A percentile compares a stretch with the other conserved stretches of the same genome.
Conservation (phyloP, 192 early-diverging fungal genomes). For the Diversispora eburnea region DNA sequence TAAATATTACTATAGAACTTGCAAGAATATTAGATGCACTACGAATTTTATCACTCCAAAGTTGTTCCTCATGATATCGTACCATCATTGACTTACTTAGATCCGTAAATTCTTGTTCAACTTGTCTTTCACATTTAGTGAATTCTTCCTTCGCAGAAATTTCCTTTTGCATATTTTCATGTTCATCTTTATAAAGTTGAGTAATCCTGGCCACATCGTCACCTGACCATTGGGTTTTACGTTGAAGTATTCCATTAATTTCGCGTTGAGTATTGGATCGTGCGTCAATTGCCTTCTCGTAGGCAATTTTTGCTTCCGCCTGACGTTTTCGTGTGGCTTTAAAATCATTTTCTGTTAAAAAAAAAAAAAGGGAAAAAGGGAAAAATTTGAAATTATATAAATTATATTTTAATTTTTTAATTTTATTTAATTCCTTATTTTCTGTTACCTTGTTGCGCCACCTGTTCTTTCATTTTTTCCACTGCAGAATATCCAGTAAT, state of each 20-base stretch:
- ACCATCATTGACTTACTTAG: conserved; percentile 67
- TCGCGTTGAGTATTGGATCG: conserved; percentile 66
- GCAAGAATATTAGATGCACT: conserved; percentile 71
- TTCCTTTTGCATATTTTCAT: conserved; percentile 57
- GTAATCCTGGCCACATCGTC: conserved; percentile 76
- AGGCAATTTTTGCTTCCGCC: conserved; percentile 46
- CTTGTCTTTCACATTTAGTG: conserved; percentile 53
- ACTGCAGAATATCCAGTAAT: conserved; percentile 70
- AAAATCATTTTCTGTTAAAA: conserved; percentile 40
- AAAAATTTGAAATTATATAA: not conserved
- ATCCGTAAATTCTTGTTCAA: conserved; percentile 60
- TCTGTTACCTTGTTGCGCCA: conserved; percentile 52
- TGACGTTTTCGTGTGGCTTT: conserved; percentile 44
- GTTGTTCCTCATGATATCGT: conserved; percentile 79
- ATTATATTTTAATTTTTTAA: too few species aligned
- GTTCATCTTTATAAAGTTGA: conserved; percentile 67
- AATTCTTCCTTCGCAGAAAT: conserved; percentile 43
- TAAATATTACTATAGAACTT: conserved; percentile 67
- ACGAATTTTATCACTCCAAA: conserved; percentile 86
- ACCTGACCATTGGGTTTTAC: conserved; percentile 72
- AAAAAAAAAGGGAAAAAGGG: not conserved
- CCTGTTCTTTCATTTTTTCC: conserved; percentile 60
- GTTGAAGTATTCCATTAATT: conserved; percentile 73
- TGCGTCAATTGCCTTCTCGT: conserved; percentile 53
- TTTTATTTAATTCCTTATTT: too few species aligned